phyloP scores from a whole-genome alignment of 2,329 filamentous ascomycete species.

The Pseudogymnoascus sp. region DNA sequence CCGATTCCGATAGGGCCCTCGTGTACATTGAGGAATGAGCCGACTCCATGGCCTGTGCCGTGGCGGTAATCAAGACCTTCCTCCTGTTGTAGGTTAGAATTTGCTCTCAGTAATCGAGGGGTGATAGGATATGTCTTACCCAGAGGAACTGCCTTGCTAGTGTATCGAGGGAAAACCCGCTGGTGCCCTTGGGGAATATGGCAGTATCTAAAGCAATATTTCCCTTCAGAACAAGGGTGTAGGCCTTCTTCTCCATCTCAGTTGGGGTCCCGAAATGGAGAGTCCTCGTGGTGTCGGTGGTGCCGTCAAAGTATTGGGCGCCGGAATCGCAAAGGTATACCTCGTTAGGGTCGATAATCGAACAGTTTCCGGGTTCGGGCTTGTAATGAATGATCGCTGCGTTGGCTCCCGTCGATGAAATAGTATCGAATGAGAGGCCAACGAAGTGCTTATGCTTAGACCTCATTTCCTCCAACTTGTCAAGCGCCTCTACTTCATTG shows the following conservation, averaged over 20 bases:
- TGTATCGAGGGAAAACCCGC: constrained; percentile 81
- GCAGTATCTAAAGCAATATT: constrained; percentile 81
- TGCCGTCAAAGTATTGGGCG: constrained; percentile 92
- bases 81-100: constrained; percentile 31
- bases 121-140: constrained; percentile 41
- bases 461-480: constrained; percentile 75
- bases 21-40: constrained; percentile 92
- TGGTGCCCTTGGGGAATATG: constrained; percentile 90
- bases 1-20: constrained; percentile 96
- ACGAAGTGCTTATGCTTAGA: constrained; percentile 65
- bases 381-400: constrained; percentile 95
- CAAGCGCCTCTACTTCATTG: constrained; percentile 85
- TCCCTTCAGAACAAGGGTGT: constrained; percentile 90
- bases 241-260: constrained; percentile 74
- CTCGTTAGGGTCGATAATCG: constrained; percentile 70
- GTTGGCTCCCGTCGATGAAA: constrained; percentile 77
- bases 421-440: constrained; percentile 89
- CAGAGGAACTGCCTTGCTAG: constrained; percentile 87
- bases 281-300: constrained; percentile 90
- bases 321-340: constrained; percentile 96
- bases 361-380: constrained; percentile 73
- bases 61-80: constrained; percentile 91
- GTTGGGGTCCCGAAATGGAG: constrained; percentile 84
- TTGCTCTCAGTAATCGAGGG: not conserved
- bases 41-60: constrained; percentile 91